These are phyloP conservation scores for Amoebophrya sp. DNA, from an alignment of 169 alveolate species.

Conservation along the genomic window DNA sequence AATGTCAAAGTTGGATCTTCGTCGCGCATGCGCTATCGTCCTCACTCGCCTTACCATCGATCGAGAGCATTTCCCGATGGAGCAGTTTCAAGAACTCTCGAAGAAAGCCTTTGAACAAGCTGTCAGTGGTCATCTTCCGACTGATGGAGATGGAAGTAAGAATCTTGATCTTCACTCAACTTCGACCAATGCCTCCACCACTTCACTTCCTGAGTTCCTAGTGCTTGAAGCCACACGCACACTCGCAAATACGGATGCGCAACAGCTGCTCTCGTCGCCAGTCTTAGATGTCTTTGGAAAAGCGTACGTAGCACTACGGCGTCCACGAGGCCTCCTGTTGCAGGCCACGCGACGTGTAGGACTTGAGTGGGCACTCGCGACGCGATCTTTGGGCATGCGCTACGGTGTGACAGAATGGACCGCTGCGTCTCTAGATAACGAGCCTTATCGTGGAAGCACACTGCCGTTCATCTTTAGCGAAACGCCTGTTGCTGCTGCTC, in stretches of 20 bases:
- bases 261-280: neutral
- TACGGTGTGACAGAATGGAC: neutral
- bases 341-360: neutral
- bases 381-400: neutral
- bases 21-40: neutral
- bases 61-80: neutral
- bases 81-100: neutral
- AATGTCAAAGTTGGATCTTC: neutral
- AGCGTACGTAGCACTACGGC: neutral
- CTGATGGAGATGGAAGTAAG: neutral
- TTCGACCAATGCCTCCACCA: neutral
- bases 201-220: neutral
- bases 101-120: neutral
- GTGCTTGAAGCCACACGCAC: neutral
- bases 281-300: neutral
- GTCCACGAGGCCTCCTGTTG: neutral
- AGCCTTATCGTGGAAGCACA: neutral
- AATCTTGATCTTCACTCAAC: neutral
- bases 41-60: neutral
- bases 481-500: too few species aligned
- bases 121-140: neutral
- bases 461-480: neutral
- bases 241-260: neutral
- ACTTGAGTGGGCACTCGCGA: neutral
- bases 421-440: neutral